A percentile compares a stretch with the other conserved stretches of the same genome.
Conservation (phyloP, 208 protist genomes). For the Acanthamoeba lenticulata region DNA sequence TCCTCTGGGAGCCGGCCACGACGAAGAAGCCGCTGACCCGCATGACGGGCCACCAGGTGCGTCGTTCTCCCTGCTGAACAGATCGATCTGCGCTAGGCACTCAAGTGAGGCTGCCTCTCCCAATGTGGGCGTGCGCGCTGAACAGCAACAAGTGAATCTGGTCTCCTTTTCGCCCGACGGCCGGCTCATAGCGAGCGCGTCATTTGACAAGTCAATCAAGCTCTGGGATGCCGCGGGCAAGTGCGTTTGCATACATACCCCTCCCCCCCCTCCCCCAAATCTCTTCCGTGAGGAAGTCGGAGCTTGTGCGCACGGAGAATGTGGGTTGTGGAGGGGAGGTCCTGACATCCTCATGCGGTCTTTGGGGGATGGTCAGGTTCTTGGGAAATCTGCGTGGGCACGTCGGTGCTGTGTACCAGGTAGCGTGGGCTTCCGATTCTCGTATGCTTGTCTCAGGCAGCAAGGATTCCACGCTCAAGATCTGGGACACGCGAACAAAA, state of each 20-base stretch:
- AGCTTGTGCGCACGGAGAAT: not conserved
- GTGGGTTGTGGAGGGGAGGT: not conserved
- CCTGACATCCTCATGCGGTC: not conserved
- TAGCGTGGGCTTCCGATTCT: conserved; percentile 95
- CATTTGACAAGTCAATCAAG: conserved; percentile 98
- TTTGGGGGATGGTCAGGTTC: conserved; percentile 87
- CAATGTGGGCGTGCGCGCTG: too few relatives aligned
- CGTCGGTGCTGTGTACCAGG: conserved; percentile 97
- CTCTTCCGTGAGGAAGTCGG: not conserved
- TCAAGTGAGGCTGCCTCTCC: too few relatives aligned
- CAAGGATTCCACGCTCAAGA: conserved; percentile 97
- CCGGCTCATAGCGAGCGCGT: conserved; percentile 95
- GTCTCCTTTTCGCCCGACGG: conserved; percentile 98
- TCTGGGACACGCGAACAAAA: conserved; percentile 92
- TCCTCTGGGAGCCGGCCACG: conserved; percentile 94
- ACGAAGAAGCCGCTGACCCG: conserved; percentile 90
- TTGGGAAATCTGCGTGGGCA: conserved; percentile 95
- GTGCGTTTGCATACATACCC: conserved; percentile 79
- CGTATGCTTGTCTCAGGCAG: conserved; percentile 94
- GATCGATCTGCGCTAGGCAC: not conserved
- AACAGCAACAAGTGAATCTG: conserved; percentile 89
- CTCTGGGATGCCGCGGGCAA: conserved; percentile 92
- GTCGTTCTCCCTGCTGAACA: not conserved
- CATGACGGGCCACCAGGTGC: conserved; percentile 90
- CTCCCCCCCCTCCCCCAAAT: not conserved